phyloP scores from a whole-genome alignment of 805 yeast genomes.

The Starmerella kuoi region DNA sequence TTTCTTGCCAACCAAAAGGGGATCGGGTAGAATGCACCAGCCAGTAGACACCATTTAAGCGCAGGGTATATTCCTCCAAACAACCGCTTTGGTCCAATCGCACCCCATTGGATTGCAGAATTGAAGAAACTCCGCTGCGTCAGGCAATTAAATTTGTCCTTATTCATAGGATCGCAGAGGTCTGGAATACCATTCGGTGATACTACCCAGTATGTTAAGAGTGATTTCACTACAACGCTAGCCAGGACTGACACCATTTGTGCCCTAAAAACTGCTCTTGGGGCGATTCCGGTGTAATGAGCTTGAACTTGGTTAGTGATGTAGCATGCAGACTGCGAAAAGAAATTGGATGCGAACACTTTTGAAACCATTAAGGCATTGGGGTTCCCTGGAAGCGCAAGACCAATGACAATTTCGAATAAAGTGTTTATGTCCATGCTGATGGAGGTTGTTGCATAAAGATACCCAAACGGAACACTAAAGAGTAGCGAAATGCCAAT shows the following conservation, averaged over 20 bases:
- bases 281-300: constrained; percentile 34
- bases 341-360: constrained; percentile 49
- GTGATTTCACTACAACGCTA: constrained; percentile 33
- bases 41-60: constrained; percentile 50
- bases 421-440: constrained; percentile 49
- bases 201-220: constrained; percentile 35
- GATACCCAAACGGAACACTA: constrained; percentile 48
- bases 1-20: constrained; percentile 19
- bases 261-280: constrained; percentile 33
- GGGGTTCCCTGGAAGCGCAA: constrained; percentile 50
- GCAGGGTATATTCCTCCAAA: constrained; percentile 45
- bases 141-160: constrained; percentile 33
- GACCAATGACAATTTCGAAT: constrained; percentile 53
- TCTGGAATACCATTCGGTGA: constrained; percentile 29
- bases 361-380: constrained; percentile 52
- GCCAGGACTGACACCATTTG: constrained; percentile 33
- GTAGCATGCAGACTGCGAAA: constrained; percentile 46
- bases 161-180: constrained; percentile 36
- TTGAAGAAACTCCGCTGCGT: constrained; percentile 35
- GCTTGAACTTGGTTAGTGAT: constrained; percentile 43
- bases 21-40: constrained; percentile 33
- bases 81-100: constrained; percentile 45
- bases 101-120: constrained; percentile 47
- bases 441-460: constrained; percentile 49
- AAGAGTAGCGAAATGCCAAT: constrained; percentile 44